Percentiles rank a stretch among this genome's conserved stretches.
These are phyloP conservation scores for Suaeda aralocaspica DNA, from an alignment of 148 eudicot genomes.

Conservation along the genomic window DNA sequence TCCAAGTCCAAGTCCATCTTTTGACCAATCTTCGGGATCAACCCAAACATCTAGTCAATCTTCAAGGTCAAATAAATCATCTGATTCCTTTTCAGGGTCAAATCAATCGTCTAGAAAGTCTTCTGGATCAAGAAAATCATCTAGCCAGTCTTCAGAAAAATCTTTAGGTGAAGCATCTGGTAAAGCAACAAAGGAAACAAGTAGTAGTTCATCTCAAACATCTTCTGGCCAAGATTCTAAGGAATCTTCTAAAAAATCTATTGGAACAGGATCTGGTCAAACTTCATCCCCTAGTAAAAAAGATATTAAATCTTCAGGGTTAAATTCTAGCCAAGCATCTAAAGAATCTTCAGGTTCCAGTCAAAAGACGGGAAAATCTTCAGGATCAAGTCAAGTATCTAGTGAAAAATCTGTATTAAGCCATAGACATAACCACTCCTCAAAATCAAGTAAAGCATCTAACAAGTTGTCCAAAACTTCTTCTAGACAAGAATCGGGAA, in stretches of 20 bases:
- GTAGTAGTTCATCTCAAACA: background rate
- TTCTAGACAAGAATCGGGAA: background rate
- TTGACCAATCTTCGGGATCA: too few relatives aligned
- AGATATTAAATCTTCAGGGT: background rate
- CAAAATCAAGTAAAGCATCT: slow-evolving; percentile 1
- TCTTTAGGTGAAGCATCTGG: background rate
- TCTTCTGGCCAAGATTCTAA: background rate
- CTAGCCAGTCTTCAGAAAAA: background rate
- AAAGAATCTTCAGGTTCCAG: background rate
- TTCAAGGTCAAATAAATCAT: too few relatives aligned
- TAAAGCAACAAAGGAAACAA: too few relatives aligned
- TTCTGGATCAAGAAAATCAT: too few relatives aligned
- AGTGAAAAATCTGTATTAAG: too few relatives aligned
- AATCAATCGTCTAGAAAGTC: too few relatives aligned
- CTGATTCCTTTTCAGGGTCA: too few relatives aligned
- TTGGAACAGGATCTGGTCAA: background rate
- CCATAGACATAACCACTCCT: too few relatives aligned
- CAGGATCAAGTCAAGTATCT: background rate
- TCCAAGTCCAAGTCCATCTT: too few relatives aligned
- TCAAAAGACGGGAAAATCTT: background rate
- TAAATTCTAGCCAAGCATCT: background rate
- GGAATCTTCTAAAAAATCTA: background rate
- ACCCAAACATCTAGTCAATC: background rate
- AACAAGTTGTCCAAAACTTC: background rate
- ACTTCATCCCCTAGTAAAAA: background rate